A percentile compares a stretch with the other conserved stretches of the same genome.
Conservation (phyloP, 129 eudicot genomes). For the Dittrichia graveolens region DNA sequence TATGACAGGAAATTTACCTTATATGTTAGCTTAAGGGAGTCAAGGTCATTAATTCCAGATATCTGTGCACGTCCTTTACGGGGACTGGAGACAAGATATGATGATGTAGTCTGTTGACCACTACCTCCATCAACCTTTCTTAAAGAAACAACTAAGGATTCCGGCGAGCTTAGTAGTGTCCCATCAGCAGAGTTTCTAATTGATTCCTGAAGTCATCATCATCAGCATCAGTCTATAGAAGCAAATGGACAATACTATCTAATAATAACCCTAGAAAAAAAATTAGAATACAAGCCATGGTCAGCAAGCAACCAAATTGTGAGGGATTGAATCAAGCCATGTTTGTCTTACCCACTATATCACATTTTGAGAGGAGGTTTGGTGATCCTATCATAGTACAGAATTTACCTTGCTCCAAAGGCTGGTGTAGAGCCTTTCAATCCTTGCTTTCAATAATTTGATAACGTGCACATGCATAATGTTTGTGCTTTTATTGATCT, state of each 20-base stretch:
- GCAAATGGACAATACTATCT: constrained; percentile 7
- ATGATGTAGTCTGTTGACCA: constrained; percentile 43
- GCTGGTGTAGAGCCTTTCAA: too few species aligned
- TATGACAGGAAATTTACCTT: constrained; percentile 47
- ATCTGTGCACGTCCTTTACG: constrained; percentile 58
- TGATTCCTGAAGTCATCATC: constrained; percentile 68
- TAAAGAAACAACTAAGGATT: constrained; percentile 83
- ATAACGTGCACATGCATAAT: too few species aligned
- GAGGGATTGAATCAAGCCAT: too few species aligned
- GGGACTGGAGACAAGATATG: constrained; percentile 61
- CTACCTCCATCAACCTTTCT: constrained; percentile 47
- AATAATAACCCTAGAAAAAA: constrained; percentile 10
- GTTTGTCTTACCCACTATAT: too few species aligned
- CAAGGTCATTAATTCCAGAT: constrained; percentile 71
- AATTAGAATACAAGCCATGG: too few species aligned
- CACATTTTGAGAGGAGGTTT: too few species aligned
- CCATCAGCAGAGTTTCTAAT: constrained; percentile 88
- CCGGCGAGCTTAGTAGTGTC: constrained; percentile 72
- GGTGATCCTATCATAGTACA: too few species aligned
- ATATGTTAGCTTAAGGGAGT: constrained; percentile 82
- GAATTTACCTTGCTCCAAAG: too few species aligned
- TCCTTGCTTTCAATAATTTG: too few species aligned
- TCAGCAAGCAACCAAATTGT: too few species aligned
- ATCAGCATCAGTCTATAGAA: constrained; percentile 17
- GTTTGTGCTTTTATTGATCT: too few species aligned